Evolutionary conservation across 148 eudicot species (phyloP).

Genomic region (Polygonum maritimum): DNA sequence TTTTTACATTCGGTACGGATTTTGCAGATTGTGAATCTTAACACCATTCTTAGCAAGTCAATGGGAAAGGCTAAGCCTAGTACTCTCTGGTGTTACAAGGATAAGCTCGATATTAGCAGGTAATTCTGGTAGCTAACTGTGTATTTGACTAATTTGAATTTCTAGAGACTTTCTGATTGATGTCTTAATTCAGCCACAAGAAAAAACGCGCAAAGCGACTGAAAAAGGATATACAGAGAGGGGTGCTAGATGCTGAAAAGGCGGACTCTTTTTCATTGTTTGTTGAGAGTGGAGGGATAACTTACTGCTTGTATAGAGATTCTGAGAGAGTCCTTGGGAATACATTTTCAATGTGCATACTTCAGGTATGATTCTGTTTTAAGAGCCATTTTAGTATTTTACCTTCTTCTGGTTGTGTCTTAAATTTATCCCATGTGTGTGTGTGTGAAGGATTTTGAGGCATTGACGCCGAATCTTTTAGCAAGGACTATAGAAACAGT

Average conservation of each 20-base stretch:
- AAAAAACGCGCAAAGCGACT: constrained; percentile 68
- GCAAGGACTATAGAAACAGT: constrained; percentile 98
- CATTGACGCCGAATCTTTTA: constrained; percentile 90
- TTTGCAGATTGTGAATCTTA: constrained; percentile 80
- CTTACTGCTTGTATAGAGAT: constrained; percentile 75
- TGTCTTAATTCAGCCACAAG: constrained; percentile 49
- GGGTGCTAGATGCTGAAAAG: constrained; percentile 74
- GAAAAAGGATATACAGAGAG: constrained; percentile 55
- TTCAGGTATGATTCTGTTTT: constrained; percentile 46
- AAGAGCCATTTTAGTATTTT: not conserved
- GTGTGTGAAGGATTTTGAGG: constrained; percentile 74
- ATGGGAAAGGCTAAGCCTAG: constrained; percentile 59
- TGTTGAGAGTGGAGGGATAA: constrained; percentile 63
- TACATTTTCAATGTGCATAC: constrained; percentile 93
- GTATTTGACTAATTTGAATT: not conserved
- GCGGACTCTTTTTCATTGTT: constrained; percentile 73
- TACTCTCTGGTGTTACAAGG: constrained; percentile 88
- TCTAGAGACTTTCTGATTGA: not conserved
- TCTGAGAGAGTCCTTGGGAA: constrained; percentile 90
- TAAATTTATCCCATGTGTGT: constrained; percentile 2
- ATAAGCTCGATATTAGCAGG: constrained; percentile 87
- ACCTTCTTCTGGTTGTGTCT: constrained; percentile 4
- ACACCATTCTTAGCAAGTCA: constrained; percentile 54
- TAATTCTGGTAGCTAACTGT: constrained; percentile 9
- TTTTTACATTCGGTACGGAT: not conserved